Evolutionary conservation across 257 asterid species (phyloP), one percentile per base, ranked within the genome.

Genomic region (Orobanche coerulescens): DNA sequence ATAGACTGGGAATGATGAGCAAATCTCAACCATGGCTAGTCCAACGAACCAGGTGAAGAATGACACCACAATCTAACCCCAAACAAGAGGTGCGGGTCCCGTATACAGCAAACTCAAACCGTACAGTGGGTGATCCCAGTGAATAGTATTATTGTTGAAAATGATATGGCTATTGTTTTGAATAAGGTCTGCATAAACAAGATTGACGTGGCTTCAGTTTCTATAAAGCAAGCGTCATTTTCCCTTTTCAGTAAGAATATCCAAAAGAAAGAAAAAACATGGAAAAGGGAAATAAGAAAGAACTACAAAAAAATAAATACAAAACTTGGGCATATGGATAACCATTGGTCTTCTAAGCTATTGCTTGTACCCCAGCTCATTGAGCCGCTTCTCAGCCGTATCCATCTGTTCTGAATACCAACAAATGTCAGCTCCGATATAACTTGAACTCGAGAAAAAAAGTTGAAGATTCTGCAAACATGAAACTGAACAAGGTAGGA

Each of bases 351-450:
- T 66, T 40, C 72, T 57, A 14, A 79, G 80, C 46, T 80, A 80
- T 57, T 80, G 85, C 72, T 74, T 80, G 71, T 80, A 80, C 28
- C 85, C 85, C 1, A n/a, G n/a, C n/a, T n/a, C n/a, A n/a, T n/a
- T n/a, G n/a, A n/a, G n/a, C n/a, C n/a, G n/a, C n/a, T n/a, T 75
- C 51, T 80, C 76, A 0, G 76, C 78, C 8, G 85, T 40, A 74
- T 80, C 85, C 72, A 68, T 64, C 44, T 55, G 25, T 46, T 34
- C 59, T 39, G 61, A 52, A 1, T 18, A 3, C n/a, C n/a, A n/a
- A n/a, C n/a, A n/a, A n/a, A 18, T 58, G 61, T 23, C 68, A 63
- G 18, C 55, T 60, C 40, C 12, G 3, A 6, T 10, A 7, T 8
- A n/a, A n/a, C 28, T 22, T 36, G 5, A 39, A 39, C 34, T 61